These are phyloP conservation scores for Lactarius hatsudake DNA, from an alignment of 768 basidiomycete species.

Conservation along the genomic window DNA sequence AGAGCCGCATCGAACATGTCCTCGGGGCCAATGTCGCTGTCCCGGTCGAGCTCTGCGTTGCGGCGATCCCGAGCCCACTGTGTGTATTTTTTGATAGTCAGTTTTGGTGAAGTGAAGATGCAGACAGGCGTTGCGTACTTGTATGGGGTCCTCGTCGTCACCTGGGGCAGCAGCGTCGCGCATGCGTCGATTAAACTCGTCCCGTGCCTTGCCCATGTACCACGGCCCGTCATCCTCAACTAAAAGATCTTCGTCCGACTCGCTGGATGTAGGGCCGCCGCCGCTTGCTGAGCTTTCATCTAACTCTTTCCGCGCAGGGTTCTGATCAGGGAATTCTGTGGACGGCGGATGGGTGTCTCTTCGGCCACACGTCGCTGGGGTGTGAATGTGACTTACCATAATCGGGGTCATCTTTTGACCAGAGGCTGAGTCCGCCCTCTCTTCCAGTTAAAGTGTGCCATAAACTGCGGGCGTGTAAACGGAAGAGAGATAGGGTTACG, in stretches of 20 bases:
- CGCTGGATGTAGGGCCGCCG: constrained; percentile 8
- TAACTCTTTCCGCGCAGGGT: constrained; percentile 20
- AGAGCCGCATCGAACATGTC: constrained; percentile 75
- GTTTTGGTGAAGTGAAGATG: not conserved
- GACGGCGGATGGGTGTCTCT: not conserved
- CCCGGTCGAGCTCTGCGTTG: constrained; percentile 67
- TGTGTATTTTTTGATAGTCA: not conserved
- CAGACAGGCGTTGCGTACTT: constrained; percentile 40
- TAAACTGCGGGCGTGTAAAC: constrained; percentile 77
- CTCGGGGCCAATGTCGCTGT: constrained; percentile 74
- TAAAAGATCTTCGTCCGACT: constrained; percentile 32
- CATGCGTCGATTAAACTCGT: constrained; percentile 65
- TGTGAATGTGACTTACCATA: constrained; percentile 33
- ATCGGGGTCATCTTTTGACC: constrained; percentile 54
- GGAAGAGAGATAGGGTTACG: constrained; percentile 75
- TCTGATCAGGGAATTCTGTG: constrained; percentile 7
- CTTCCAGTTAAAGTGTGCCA: constrained; percentile 71
- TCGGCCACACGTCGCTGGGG: not conserved
- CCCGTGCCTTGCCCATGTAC: constrained; percentile 81
- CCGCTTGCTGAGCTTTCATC: constrained; percentile 14
- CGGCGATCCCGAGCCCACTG: constrained; percentile 80
- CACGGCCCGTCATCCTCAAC: constrained; percentile 62
- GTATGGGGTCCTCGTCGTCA: constrained; percentile 70
- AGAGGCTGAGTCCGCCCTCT: constrained; percentile 62
- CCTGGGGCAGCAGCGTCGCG: constrained; percentile 41